Evolutionary conservation across 768 basidiomycete genomes (phyloP), one percentile per base, ranked within the genome.

Genomic region (Guyanaporus albipodus): DNA sequence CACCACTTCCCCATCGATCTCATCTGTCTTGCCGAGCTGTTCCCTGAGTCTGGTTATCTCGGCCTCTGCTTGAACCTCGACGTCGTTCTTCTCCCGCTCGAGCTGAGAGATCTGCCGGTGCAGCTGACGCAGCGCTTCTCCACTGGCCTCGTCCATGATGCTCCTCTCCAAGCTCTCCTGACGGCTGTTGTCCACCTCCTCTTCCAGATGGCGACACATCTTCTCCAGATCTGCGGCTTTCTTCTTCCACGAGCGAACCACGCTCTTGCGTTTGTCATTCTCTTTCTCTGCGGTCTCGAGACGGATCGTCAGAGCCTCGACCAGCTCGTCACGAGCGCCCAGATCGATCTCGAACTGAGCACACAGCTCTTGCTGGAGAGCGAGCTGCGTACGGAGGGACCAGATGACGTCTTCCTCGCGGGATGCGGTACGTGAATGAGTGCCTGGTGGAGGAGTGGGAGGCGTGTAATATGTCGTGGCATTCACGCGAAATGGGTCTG

Each of bases 161-260:
- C 90, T 87, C 17, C 83, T 71, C 49, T 87, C 85, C 64, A 91
- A 70, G 57, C 84, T 88, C 58, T 89, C 88, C 55, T 87, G 82
- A 32, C 91, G 75, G 34, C 85, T 86, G 7, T 79, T 74, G 50
- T 97, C 94, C 23, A 94, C 87, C 60, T 94, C 87, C 60, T 94
- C 91, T 70, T 95, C 87, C 24, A 85, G 72, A 46, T 72, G 68
- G 14, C 80, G 74, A 42, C 83, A 82, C 49, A 78, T 71, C 52
- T 72, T 76, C 67, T 91, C 87, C 38, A 91, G 68, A 52, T 89
- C 86, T 43, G 73, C 72, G 4, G 89, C 83, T 53, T 86, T 87
- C 70, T 85, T 86, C 70, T 82, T 85, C 83, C 86, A 88, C 15
- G 68, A 68, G 31, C 76, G 70, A 27, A 87, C 62, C 0, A 76